These are phyloP conservation scores for Fusarium nelsonii DNA, from an alignment of 2,329 filamentous ascomycete species.

Conservation along the genomic window DNA sequence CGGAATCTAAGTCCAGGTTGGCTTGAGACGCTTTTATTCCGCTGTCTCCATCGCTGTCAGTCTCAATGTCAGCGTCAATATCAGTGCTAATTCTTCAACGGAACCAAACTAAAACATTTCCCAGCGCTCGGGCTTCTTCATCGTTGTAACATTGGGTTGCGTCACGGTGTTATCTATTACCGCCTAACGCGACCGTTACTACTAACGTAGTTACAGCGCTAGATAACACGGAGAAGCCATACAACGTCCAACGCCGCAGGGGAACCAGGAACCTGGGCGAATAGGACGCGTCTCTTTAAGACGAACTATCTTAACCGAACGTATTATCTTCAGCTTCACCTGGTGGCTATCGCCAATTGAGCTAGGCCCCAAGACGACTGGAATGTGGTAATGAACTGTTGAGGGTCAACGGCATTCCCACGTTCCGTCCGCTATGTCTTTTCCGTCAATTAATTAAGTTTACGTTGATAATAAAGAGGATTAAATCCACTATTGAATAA, in stretches of 20 bases:
- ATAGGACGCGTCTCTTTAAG: background rate
- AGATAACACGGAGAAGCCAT: background rate
- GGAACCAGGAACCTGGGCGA: background rate
- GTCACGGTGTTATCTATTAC: background rate
- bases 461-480: background rate
- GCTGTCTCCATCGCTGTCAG: background rate
- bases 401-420: slow-evolving; percentile 6
- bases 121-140: background rate
- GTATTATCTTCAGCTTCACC: background rate
- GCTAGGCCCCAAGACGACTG: background rate
- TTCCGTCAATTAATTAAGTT: background rate
- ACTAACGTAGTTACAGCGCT: background rate
- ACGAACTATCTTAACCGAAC: background rate
- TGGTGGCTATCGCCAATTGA: background rate
- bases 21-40: background rate
- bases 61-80: background rate
- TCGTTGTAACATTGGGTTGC: background rate
- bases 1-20: background rate
- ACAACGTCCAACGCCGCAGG: background rate
- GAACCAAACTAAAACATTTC: background rate
- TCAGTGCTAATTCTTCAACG: background rate
- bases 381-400: background rate
- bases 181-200: background rate
- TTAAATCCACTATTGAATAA: background rate
- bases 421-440: background rate